Percentiles rank a stretch among this genome's conserved stretches.
phyloP scores from a whole-genome alignment of 164 flowering plant species.

The Tetracentron sinense region DNA sequence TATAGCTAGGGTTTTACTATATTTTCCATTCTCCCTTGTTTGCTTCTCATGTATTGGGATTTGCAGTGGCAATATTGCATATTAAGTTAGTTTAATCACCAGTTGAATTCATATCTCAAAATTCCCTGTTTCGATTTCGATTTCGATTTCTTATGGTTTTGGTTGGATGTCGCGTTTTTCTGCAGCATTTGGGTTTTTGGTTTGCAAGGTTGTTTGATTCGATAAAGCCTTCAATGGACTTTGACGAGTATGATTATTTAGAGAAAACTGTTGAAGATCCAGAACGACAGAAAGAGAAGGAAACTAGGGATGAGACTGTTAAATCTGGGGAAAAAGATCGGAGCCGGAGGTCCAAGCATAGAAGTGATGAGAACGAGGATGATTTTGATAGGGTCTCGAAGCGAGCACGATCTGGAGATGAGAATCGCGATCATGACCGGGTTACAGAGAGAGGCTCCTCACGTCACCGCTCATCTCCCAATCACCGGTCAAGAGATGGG shows the following conservation, averaged over 20 bases:
- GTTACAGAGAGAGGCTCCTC: conserved; percentile 40
- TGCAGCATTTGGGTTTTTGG: conserved; percentile 4
- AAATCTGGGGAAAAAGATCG: conserved; percentile 37
- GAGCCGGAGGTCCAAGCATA: conserved; percentile 47
- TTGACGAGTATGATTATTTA: conserved; percentile 76
- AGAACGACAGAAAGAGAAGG: conserved; percentile 37
- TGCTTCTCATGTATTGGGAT: not conserved
- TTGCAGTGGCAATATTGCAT: too few relatives aligned
- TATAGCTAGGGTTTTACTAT: not conserved
- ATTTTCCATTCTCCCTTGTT: not conserved
- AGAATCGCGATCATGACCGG: conserved; percentile 37
- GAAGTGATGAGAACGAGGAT: conserved; percentile 32
- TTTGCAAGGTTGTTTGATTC: not conserved
- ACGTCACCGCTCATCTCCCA: conserved; percentile 32
- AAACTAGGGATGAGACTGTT: conserved; percentile 28
- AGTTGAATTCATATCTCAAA: not conserved
- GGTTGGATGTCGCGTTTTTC: conserved; percentile 1
- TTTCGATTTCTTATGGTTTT: not conserved
- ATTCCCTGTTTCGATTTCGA: not conserved
- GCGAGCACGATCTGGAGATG: conserved; percentile 43
- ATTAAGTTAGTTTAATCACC: too few relatives aligned
- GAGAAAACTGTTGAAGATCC: conserved; percentile 70
- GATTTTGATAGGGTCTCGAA: conserved; percentile 37
- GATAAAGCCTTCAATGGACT: conserved; percentile 44
- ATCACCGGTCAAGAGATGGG: conserved; percentile 37